Percentiles rank a stretch among this genome's conserved stretches.
phyloP scores from a whole-genome alignment of 441 rosid species.

The Raphanus hybrid region DNA sequence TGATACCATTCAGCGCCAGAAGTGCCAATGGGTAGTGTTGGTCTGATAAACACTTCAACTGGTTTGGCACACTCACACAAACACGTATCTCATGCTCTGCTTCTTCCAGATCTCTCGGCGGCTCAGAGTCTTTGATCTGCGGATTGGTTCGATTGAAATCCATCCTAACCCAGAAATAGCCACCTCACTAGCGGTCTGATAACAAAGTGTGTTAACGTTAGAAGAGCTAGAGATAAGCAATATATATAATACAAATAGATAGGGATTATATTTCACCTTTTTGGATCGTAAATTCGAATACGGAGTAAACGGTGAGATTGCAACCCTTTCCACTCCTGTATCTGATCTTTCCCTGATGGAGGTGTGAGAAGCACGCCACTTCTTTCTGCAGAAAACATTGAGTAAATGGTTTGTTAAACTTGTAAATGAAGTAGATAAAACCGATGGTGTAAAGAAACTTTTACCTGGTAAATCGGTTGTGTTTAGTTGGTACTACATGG shows the following conservation, averaged over 20 bases:
- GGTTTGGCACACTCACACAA: slow-evolving; percentile 85
- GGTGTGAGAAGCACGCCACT: slow-evolving; percentile 73
- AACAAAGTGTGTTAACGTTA: not conserved
- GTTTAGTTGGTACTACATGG: slow-evolving; percentile 67
- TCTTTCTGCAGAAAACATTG: slow-evolving; percentile 60
- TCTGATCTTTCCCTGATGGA: slow-evolving; percentile 68
- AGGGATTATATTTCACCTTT: slow-evolving; percentile 50
- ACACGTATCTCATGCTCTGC: slow-evolving; percentile 58
- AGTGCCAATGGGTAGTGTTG: slow-evolving; percentile 76
- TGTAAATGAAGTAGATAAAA: not conserved
- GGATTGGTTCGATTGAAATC: slow-evolving; percentile 72
- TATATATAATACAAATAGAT: not conserved
- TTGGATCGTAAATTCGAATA: slow-evolving; percentile 54
- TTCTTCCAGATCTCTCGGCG: slow-evolving; percentile 38
- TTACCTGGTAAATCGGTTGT: slow-evolving; percentile 82
- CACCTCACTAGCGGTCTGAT: slow-evolving; percentile 80
- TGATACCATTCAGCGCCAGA: slow-evolving; percentile 82
- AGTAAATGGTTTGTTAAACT: not conserved
- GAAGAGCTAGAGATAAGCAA: no score
- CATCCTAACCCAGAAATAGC: slow-evolving; percentile 97
- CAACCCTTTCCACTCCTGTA: slow-evolving; percentile 76
- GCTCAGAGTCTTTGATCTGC: slow-evolving; percentile 43
- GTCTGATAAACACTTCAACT: slow-evolving; percentile 80
- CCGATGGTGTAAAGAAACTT: slow-evolving; percentile 14
- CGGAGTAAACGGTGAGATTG: slow-evolving; percentile 59